phyloP scores from a whole-genome alignment of 768 basidiomycete genomes.

The Hebeloma cylindrosporum region DNA sequence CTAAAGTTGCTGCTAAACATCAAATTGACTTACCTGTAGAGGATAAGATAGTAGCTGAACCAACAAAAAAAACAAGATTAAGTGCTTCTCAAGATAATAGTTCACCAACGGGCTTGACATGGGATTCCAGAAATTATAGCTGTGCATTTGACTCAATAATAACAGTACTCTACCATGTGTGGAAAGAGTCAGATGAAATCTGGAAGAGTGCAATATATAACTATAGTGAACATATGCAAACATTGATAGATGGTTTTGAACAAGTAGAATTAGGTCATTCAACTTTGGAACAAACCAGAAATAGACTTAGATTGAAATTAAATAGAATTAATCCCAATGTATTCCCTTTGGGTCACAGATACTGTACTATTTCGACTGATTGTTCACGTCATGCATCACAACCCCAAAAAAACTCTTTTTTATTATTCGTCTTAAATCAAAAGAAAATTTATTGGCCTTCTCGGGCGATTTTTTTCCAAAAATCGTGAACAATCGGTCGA shows the following conservation, averaged over 20 bases:
- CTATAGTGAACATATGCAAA: neutral
- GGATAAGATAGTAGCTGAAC: too few species aligned
- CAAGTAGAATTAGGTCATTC: neutral
- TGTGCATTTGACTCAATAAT: constrained; percentile 1
- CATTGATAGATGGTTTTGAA: neutral
- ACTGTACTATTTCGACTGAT: too few species aligned
- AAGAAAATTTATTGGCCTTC: too few species aligned
- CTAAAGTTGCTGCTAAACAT: too few species aligned
- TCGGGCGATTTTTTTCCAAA: too few species aligned
- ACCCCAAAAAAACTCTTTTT: too few species aligned
- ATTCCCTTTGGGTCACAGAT: neutral
- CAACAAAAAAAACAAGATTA: neutral
- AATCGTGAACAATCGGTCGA: too few species aligned
- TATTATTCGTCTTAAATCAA: too few species aligned
- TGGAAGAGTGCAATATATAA: too few species aligned
- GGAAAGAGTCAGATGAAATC: neutral
- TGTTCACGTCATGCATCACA: too few species aligned
- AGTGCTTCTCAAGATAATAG: neutral
- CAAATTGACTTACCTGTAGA: too few species aligned
- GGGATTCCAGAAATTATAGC: constrained; percentile 2
- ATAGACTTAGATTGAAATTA: neutral
- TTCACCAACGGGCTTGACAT: neutral
- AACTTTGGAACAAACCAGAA: neutral
- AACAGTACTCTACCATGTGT: neutral
- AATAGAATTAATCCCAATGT: neutral